Evolutionary conservation across 2,329 filamentous ascomycete species (phyloP), one percentile per base, ranked within the genome.

Genomic region (Sporothrix humicola): DNA sequence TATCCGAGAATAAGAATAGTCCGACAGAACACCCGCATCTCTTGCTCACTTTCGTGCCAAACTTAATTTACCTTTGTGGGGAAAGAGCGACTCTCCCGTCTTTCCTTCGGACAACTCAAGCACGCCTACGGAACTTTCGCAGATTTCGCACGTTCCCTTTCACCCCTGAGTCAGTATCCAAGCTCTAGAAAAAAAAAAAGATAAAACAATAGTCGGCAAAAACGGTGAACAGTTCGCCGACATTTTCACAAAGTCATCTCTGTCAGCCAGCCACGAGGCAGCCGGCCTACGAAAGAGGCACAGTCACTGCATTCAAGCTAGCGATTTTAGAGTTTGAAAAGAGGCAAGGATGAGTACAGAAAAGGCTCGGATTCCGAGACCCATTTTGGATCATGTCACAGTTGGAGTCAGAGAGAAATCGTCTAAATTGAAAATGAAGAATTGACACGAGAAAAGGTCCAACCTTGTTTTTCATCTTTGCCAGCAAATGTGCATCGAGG

Each of bases 301-400:
- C 42, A 66, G 61, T 15, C 61, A 66, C 26, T 12, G n/a, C 42
- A 7, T 26, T n/a, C 9, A 20, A 23, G n/a, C 61, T 65, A 65
- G 20, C 1, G 59, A 2, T n/a, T 23, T 20, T 65, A 46, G 37
- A 10, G 9, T 42, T 20, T 20, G 8, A 23, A 46, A 26, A 48
- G 42, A 26, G 61, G n/a, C 61, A 66, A 66, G 61, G 42, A 8
- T 46, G 12, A 48, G 12, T 7, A 6, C 13, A 23, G 5, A 15
- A 13, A 58, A 13, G 9, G 58, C 61, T 66, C 61, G 61, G 61
- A 66, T 48, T 26, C 20, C 61, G 42, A 66, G 61, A 44, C 17
- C 5, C 31, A 44, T 15, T 37, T 37, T 37, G 54, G 23, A 15
- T 12, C 9, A 13, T 58, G 54, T 15, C 54, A 8, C 12, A 58